Evolutionary conservation across 2,329 filamentous ascomycete species (phyloP).

Genomic region (Diaporthe australafricana): DNA sequence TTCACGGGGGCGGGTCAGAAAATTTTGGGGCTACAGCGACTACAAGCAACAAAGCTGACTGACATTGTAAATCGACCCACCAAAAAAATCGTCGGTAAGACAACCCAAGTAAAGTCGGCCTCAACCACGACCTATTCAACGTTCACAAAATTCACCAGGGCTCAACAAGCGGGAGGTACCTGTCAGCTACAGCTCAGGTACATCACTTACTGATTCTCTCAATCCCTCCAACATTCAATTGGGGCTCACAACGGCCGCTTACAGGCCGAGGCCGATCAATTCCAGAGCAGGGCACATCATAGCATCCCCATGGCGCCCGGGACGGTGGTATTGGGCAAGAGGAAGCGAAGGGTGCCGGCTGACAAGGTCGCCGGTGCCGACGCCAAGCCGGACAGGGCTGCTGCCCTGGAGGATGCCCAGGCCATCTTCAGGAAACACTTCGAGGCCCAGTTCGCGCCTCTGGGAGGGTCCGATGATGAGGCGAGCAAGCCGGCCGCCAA

Average conservation of each 20-base stretch:
- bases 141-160: conserved; percentile 11
- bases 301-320: conserved; percentile 10
- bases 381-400: conserved; percentile 31
- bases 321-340: conserved; percentile 32
- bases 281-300: neutral
- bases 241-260: neutral
- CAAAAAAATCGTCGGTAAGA: conserved; percentile 1
- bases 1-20: conserved; percentile 4
- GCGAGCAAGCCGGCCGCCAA: conserved; percentile 33
- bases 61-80: neutral
- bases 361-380: conserved; percentile 17
- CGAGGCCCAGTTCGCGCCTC: conserved; percentile 86
- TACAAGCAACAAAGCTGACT: neutral
- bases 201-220: neutral
- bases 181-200: neutral
- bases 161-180: neutral
- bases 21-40: conserved; percentile 13
- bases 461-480: conserved; percentile 58
- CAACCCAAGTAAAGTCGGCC: neutral
- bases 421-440: conserved; percentile 87
- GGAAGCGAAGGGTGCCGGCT: conserved; percentile 30
- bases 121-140: neutral
- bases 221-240: neutral
- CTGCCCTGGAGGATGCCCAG: conserved; percentile 66
- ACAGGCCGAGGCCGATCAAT: neutral